A percentile compares a stretch with the other conserved stretches of the same genome.
These are phyloP conservation scores for Starmerella tilneyi DNA, from an alignment of 805 yeast genomes.

Conservation along the genomic window DNA sequence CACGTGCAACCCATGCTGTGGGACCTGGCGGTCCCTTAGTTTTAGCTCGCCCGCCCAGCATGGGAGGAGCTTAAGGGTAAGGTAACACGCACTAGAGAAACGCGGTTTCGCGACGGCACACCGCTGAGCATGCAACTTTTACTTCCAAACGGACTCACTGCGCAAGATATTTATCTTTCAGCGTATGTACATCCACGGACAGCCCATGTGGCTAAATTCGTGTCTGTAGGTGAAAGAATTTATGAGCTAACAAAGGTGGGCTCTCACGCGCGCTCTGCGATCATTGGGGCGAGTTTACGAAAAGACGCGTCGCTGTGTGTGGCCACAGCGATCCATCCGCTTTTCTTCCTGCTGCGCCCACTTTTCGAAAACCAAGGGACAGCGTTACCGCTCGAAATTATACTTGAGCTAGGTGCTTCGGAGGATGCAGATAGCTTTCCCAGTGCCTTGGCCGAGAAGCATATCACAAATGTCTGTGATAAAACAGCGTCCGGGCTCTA, in stretches of 20 bases:
- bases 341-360: conserved; percentile 25
- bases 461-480: conserved; percentile 16
- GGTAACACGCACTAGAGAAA: no score
- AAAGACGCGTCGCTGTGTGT: conserved; percentile 23
- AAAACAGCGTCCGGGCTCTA: conserved; percentile 8
- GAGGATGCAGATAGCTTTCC: conserved; percentile 20
- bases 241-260: conserved; percentile 25
- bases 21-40: no score
- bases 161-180: conserved; percentile 13
- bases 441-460: conserved; percentile 7
- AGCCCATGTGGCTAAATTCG: conserved; percentile 19
- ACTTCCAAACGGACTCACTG: conserved; percentile 18
- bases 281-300: conserved; percentile 15
- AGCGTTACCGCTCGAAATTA: conserved; percentile 25
- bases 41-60: no score
- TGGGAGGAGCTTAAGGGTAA: no score
- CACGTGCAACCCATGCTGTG: no score
- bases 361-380: conserved; percentile 18
- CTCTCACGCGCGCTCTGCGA: conserved; percentile 13
- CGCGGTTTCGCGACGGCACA: no score
- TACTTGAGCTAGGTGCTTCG: conserved; percentile 23
- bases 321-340: conserved; percentile 27
- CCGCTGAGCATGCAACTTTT: conserved; percentile 10
- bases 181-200: conserved; percentile 25
- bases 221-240: conserved; percentile 11